A percentile compares a stretch with the other conserved stretches of the same genome.
Evolutionary conservation across 345 rosid genomes (phyloP).

Genomic region (Psidium friedrichsthalianum): DNA sequence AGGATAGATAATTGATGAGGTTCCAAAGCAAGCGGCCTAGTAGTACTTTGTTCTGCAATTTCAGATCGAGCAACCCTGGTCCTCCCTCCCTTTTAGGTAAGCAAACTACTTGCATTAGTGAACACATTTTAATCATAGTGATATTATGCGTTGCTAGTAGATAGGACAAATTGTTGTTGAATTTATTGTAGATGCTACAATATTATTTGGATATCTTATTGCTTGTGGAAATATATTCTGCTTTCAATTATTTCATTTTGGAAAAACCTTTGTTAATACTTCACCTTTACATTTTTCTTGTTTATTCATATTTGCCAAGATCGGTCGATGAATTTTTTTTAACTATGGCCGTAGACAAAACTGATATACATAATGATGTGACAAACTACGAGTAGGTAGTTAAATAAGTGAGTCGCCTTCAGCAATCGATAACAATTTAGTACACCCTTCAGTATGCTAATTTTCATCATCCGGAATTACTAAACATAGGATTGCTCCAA

Average conservation of each 20-base stretch:
- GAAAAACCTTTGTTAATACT: not conserved
- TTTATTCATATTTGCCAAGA: not conserved
- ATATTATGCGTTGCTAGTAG: not conserved
- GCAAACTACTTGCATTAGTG: too few relatives aligned
- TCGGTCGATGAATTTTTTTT: not conserved
- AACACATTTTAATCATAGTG: not conserved
- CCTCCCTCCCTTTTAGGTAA: too few relatives aligned
- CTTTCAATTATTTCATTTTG: not conserved
- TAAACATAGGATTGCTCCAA: not conserved
- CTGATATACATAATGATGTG: not conserved
- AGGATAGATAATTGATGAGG: too few relatives aligned
- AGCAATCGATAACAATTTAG: not conserved
- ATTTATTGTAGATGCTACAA: not conserved
- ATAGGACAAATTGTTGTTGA: not conserved
- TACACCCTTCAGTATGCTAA: not conserved
- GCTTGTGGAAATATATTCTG: too few relatives aligned
- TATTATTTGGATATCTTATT: not conserved
- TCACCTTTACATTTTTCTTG: not conserved
- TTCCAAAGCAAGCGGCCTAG: too few relatives aligned
- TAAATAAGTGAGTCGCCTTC: not conserved
- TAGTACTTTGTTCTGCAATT: too few relatives aligned
- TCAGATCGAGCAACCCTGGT: too few relatives aligned
- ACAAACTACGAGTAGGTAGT: not conserved
- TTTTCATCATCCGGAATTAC: not conserved
- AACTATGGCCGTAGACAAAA: fast-evolving